phyloP scores from a whole-genome alignment of 2,329 filamentous ascomycete species.

The Pyrenochaeta sp. region DNA sequence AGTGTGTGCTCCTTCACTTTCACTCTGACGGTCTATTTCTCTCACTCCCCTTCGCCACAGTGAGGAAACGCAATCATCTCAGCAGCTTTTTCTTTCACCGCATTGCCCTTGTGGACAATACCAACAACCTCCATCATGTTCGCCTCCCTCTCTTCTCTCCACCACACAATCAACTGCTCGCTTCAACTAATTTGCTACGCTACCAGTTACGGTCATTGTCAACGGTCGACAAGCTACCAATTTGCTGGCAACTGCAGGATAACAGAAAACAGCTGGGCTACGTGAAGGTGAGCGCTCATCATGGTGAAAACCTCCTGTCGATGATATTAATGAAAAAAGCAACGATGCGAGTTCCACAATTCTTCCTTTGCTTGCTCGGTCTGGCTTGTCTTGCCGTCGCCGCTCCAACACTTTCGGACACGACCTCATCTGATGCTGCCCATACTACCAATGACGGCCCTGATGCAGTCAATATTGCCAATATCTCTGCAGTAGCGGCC shows the following conservation, averaged over 20 bases:
- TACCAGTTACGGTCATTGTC: no score
- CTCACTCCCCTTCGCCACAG: not conserved
- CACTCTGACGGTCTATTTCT: not conserved
- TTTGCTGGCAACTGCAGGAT: no score
- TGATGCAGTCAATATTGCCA: not conserved
- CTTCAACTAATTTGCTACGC: not conserved
- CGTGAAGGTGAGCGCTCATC: no score
- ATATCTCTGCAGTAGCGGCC: not conserved
- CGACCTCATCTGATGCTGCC: not conserved
- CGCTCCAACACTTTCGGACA: not conserved
- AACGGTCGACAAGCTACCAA: no score
- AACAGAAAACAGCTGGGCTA: no score
- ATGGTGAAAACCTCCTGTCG: no score
- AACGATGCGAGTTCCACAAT: not conserved
- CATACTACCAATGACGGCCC: no score
- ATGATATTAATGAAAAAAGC: not conserved
- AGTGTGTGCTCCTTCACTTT: not conserved
- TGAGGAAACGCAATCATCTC: not conserved
- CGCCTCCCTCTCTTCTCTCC: not conserved
- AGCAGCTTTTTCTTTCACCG: not conserved
- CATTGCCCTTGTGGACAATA: not conserved
- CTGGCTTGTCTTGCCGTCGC: slow-evolving; percentile 4
- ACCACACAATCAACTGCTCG: not conserved
- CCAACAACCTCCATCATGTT: not conserved
- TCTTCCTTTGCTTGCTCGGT: slow-evolving; percentile 4